Conservation (phyloP, 2,329 filamentous ascomycete genomes). For the Colletotrichum graminicola region DNA sequence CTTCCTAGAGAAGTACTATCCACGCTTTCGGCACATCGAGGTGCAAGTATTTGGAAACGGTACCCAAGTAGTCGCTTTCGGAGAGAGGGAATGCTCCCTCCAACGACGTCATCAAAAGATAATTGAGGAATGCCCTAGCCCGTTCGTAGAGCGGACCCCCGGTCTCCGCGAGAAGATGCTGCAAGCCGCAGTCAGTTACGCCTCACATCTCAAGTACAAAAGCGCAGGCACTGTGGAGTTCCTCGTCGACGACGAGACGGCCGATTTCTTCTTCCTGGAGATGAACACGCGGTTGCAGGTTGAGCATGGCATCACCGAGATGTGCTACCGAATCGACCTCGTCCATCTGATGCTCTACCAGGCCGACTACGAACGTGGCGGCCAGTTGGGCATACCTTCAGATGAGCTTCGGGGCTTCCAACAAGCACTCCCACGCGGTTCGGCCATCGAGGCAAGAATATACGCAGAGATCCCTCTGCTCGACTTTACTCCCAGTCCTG, state of each 20-base stretch:
- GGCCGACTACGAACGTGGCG: conserved; percentile 48
- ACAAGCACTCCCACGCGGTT: conserved; percentile 44
- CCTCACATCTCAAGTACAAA: conserved; percentile 49
- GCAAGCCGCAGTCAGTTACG: conserved; percentile 49
- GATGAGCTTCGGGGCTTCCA: background rate
- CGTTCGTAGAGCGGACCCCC: conserved; percentile 39
- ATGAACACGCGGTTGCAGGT: conserved; percentile 77
- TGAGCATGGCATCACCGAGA: conserved; percentile 70
- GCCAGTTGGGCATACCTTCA: conserved; percentile 10
- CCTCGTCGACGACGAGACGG: conserved; percentile 49
- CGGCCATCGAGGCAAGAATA: conserved; percentile 55
- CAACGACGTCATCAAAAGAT: conserved; percentile 62
- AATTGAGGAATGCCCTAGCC: conserved; percentile 54
- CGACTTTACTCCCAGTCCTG: conserved; percentile 70
- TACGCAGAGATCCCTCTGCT: conserved; percentile 67
- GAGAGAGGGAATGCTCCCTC: conserved; percentile 60
- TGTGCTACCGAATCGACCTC: conserved; percentile 19
- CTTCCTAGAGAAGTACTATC: conserved; percentile 74
- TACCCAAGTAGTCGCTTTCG: conserved; percentile 49
- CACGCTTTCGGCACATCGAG: conserved; percentile 60
- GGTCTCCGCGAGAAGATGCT: conserved; percentile 51
- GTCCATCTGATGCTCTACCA: conserved; percentile 41
- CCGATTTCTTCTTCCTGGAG: conserved; percentile 50
- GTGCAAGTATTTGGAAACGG: conserved; percentile 61
- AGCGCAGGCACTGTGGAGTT: conserved; percentile 58